Conservation (phyloP, 78 protist genomes). For the Bigelowiella natans region DNA sequence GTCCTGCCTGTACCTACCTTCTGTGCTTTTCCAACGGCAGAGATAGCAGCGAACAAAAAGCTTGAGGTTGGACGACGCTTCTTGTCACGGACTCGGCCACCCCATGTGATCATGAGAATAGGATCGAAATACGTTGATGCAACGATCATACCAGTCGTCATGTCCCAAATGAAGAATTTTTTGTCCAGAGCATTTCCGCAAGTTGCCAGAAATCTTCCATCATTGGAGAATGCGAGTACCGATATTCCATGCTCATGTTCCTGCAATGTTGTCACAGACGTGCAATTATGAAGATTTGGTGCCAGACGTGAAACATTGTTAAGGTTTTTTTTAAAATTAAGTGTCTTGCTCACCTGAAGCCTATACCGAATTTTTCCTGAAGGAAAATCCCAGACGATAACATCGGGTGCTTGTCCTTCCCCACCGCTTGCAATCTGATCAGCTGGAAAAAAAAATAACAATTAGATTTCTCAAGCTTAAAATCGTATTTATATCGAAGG, state of each 20-base stretch:
- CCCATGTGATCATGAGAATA: neutral
- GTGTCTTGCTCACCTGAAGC: no score
- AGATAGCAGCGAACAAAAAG: neutral
- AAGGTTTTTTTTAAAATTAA: no score
- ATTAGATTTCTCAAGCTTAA: neutral
- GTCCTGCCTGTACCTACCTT: no score
- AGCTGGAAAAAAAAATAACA: neutral
- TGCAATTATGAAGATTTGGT: neutral
- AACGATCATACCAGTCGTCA: neutral
- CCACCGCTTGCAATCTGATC: no score
- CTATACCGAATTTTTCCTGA: no score
- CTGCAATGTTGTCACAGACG: neutral
- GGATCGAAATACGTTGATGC: no score
- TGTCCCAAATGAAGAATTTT: constrained; percentile 12
- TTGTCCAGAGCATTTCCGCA: neutral
- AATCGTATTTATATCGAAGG: neutral
- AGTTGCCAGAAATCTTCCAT: constrained; percentile 27
- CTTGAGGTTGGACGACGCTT: constrained; percentile 7
- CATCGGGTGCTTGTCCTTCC: constrained; percentile 32
- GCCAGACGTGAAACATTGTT: no score
- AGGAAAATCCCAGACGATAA: constrained; percentile 49
- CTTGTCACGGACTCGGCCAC: neutral
- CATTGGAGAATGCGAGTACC: constrained; percentile 14
- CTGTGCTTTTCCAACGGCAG: no score
- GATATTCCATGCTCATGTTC: constrained; percentile 39